Percentiles rank a stretch among this genome's conserved stretches.
Evolutionary conservation across 139 green algal genomes (phyloP).

Genomic region (Trebouxia sp.): DNA sequence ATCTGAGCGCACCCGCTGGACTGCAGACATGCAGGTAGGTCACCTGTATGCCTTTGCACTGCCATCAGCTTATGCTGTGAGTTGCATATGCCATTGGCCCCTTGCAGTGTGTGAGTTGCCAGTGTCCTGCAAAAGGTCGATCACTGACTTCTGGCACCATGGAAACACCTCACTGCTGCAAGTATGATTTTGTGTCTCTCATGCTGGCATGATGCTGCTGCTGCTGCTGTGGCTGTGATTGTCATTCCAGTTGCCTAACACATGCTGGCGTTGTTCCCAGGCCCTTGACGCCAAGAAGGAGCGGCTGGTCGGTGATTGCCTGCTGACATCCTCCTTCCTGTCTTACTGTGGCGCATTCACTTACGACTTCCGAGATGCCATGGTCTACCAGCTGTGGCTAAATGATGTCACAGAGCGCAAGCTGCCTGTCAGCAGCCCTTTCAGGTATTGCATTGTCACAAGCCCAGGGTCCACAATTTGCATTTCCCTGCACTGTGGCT

Average conservation of each 20-base stretch:
- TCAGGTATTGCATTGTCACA: constrained; percentile 36
- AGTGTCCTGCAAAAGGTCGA: background rate
- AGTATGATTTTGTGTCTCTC: too few species aligned
- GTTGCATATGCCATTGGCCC: background rate
- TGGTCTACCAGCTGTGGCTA: constrained; percentile 80
- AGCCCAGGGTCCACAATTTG: too few species aligned
- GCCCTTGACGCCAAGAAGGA: constrained; percentile 50
- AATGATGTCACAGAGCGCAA: constrained; percentile 57
- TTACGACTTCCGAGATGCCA: constrained; percentile 74
- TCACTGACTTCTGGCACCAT: too few species aligned
- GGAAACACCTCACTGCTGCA: too few species aligned
- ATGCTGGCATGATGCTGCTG: too few species aligned
- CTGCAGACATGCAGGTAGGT: constrained; percentile 60
- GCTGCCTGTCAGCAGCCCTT: constrained; percentile 71
- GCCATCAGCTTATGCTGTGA: background rate
- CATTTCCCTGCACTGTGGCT: too few species aligned
- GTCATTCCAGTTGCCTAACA: too few species aligned
- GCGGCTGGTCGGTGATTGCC: constrained; percentile 77
- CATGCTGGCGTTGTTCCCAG: background rate
- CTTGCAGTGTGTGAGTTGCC: background rate
- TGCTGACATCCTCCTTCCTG: constrained; percentile 80
- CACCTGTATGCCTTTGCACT: background rate
- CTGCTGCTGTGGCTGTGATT: too few species aligned
- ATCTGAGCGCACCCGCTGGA: constrained; percentile 79
- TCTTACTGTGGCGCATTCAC: constrained; percentile 85